These are phyloP conservation scores for Bathelium albidoporum DNA, from an alignment of 495 filamentous ascomycete genomes.

Conservation along the genomic window DNA sequence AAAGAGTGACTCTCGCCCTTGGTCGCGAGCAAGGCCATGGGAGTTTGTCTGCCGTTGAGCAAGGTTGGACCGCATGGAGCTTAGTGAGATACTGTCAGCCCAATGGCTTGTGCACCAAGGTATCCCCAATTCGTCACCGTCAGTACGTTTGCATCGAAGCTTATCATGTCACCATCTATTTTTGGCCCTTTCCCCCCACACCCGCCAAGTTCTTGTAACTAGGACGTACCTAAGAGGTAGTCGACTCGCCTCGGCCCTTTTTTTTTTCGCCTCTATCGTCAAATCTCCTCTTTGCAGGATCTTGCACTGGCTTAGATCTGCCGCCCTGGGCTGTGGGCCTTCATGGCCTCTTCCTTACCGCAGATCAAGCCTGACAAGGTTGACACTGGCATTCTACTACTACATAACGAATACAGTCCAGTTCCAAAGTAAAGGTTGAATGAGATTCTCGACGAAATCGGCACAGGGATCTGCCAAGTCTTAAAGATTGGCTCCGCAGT, in stretches of 20 bases:
- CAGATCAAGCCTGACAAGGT: neutral
- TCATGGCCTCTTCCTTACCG: neutral
- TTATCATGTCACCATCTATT: slow-evolving; percentile 1
- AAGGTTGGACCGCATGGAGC: neutral
- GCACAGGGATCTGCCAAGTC: neutral
- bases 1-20: neutral
- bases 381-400: too few relatives aligned
- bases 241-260: neutral
- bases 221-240: neutral
- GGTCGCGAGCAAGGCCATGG: neutral
- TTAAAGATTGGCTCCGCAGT: neutral
- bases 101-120: slow-evolving; percentile 3
- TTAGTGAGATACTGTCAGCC: neutral
- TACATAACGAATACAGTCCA: too few relatives aligned
- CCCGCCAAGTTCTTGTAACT: neutral
- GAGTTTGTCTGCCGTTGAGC: neutral
- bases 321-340: neutral
- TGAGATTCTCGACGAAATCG: too few relatives aligned
- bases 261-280: neutral
- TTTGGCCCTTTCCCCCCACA: neutral
- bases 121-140: neutral
- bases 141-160: neutral
- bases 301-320: neutral
- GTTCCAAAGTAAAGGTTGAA: too few relatives aligned
- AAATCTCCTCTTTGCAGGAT: neutral